These are phyloP conservation scores for Scheffersomyces amazonensis DNA, from an alignment of 805 yeast genomes.

Conservation along the genomic window DNA sequence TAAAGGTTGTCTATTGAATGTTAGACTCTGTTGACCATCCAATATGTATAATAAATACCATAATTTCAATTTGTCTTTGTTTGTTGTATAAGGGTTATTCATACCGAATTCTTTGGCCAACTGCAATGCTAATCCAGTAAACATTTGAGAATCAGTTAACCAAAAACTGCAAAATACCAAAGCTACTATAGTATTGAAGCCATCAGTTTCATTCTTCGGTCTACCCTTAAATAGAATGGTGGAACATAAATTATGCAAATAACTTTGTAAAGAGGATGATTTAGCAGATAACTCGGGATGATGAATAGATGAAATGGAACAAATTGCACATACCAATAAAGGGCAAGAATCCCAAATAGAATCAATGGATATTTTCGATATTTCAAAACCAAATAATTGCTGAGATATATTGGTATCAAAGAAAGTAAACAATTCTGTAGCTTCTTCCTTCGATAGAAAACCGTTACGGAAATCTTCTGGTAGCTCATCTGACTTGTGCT, in stretches of 20 bases:
- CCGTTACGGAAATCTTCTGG: conserved; percentile 36
- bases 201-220: conserved; percentile 44
- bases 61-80: conserved; percentile 50
- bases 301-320: conserved; percentile 62
- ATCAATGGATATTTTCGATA: conserved; percentile 47
- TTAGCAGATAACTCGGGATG: conserved; percentile 41
- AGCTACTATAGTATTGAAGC: conserved; percentile 60
- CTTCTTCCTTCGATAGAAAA: conserved; percentile 36
- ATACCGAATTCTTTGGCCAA: conserved; percentile 54
- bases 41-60: conserved; percentile 66
- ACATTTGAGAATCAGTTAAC: conserved; percentile 63
- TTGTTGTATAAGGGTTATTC: conserved; percentile 25
- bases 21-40: conserved; percentile 68
- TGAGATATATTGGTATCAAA: conserved; percentile 58
- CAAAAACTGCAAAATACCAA: conserved; percentile 66
- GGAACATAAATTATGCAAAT: conserved; percentile 33
- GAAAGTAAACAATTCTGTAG: conserved; percentile 46
- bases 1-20: conserved; percentile 55
- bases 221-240: conserved; percentile 32
- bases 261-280: conserved; percentile 23
- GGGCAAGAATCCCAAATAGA: conserved; percentile 56
- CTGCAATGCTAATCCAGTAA: conserved; percentile 67
- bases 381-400: conserved; percentile 64
- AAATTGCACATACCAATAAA: conserved; percentile 54
- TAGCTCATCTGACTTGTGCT: not conserved